Percentiles rank a stretch among this genome's conserved stretches.
Conservation (phyloP, 2,329 filamentous ascomycete species). For the Monilinia laxa region DNA sequence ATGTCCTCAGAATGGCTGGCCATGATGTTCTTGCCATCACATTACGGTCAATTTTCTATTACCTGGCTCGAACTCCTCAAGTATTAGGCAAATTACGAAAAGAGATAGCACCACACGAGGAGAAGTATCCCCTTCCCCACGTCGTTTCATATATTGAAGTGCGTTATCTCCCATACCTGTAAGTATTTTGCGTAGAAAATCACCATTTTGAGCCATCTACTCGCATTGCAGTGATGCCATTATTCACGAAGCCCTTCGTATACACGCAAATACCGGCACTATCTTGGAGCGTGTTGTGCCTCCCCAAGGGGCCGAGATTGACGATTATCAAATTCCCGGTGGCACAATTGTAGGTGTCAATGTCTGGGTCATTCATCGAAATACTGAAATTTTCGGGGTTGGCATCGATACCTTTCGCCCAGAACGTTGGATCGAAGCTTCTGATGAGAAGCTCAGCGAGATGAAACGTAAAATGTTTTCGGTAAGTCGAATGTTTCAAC, state of each 20-base stretch:
- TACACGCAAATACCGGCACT: constrained; percentile 47
- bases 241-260: constrained; percentile 45
- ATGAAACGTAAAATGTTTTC: constrained; percentile 43
- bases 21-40: constrained; percentile 49
- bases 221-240: background rate
- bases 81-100: constrained; percentile 1
- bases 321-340: constrained; percentile 37
- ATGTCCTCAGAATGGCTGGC: constrained; percentile 31
- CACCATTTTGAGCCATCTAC: too few species aligned
- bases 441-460: constrained; percentile 27
- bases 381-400: constrained; percentile 40
- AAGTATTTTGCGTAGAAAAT: too few species aligned
- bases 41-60: constrained; percentile 46
- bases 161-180: background rate
- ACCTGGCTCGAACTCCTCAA: constrained; percentile 41
- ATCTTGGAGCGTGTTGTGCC: constrained; percentile 47
- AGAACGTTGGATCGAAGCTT: constrained; percentile 45
- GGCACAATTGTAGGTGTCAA: constrained; percentile 42
- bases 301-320: constrained; percentile 30
- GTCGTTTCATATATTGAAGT: background rate
- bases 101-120: background rate
- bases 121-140: too few species aligned
- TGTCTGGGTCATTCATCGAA: constrained; percentile 42
- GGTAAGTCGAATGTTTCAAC: background rate
- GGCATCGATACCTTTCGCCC: constrained; percentile 44